These are phyloP conservation scores for Aspergillus flavus DNA, from an alignment of 2,329 filamentous ascomycete species.

Conservation along the genomic window DNA sequence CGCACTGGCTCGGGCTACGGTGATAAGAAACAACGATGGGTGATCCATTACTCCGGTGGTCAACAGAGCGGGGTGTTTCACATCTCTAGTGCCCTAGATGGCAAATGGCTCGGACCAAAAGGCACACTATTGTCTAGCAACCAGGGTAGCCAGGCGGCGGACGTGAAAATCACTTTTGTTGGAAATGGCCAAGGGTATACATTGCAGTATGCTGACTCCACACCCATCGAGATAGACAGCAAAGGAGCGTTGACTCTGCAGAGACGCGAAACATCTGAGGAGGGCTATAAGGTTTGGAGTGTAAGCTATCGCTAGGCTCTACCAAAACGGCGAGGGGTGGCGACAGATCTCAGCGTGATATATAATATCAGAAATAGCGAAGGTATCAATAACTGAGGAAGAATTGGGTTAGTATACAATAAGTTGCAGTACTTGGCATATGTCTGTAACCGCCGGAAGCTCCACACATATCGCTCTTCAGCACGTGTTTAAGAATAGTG, in stretches of 20 bases:
- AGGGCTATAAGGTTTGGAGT: conserved; percentile 35
- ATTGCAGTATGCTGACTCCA: conserved; percentile 29
- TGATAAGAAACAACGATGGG: conserved; percentile 51
- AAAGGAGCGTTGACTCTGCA: conserved; percentile 13
- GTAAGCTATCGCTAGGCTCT: conserved; percentile 33
- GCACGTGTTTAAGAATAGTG: background rate
- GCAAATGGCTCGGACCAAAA: conserved; percentile 37
- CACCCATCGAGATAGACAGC: conserved; percentile 6
- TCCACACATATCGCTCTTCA: background rate
- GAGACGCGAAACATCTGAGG: background rate
- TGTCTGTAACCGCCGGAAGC: background rate
- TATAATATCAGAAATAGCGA: background rate
- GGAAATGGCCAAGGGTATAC: conserved; percentile 40
- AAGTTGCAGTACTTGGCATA: background rate
- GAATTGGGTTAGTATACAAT: background rate
- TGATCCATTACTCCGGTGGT: conserved; percentile 47
- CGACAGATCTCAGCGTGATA: background rate
- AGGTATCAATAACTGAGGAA: background rate
- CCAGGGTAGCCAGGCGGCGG: conserved; percentile 24
- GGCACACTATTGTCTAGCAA: conserved; percentile 24
- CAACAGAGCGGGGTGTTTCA: conserved; percentile 40
- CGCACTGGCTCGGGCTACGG: conserved; percentile 41
- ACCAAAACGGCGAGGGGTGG: background rate
- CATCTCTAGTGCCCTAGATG: conserved; percentile 47
- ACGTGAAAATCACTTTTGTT: conserved; percentile 36